Conservation (phyloP, 2,329 filamentous ascomycete species). For the Zarea fungicola region DNA sequence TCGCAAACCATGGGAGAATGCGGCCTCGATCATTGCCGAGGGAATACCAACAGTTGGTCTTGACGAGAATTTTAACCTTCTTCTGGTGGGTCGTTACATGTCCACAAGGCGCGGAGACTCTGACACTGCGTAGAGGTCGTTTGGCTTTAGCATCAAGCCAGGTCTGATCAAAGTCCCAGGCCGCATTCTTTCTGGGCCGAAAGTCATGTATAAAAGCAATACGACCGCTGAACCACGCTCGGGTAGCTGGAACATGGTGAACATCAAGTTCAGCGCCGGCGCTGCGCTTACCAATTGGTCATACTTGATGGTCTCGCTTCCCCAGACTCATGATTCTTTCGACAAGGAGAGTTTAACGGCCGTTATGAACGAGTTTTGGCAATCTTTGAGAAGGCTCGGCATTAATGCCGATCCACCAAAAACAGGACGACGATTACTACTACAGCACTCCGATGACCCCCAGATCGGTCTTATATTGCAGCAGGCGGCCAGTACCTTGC, state of each 20-base stretch:
- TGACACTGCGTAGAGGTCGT: slow-evolving; percentile 36
- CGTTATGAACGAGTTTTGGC: slow-evolving; percentile 11
- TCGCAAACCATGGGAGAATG: slow-evolving; percentile 50
- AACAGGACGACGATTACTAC: slow-evolving; percentile 11
- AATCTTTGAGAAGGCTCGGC: slow-evolving; percentile 11
- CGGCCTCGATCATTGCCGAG: slow-evolving; percentile 45
- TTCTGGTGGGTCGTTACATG: slow-evolving; percentile 34
- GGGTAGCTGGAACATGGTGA: slow-evolving; percentile 56
- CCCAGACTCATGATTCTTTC: slow-evolving; percentile 6
- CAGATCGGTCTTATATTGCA: slow-evolving; percentile 11
- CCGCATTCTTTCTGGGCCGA: slow-evolving; percentile 51
- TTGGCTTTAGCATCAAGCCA: slow-evolving; percentile 45
- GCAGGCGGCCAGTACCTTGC: slow-evolving; percentile 15
- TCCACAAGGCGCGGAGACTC: too few species aligned
- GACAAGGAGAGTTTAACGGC: slow-evolving; percentile 2
- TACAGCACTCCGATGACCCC: slow-evolving; percentile 13
- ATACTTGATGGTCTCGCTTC: slow-evolving; percentile 21
- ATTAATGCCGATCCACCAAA: slow-evolving; percentile 12
- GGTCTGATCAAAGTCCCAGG: slow-evolving; percentile 58
- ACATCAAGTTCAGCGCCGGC: slow-evolving; percentile 42
- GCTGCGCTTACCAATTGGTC: slow-evolving; percentile 38
- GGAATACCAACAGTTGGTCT: slow-evolving; percentile 48
- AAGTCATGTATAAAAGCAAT: slow-evolving; percentile 43
- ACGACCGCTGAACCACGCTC: slow-evolving; percentile 16
- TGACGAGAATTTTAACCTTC: slow-evolving; percentile 28